These are phyloP conservation scores for Macrocybe gigantea DNA, from an alignment of 768 basidiomycete genomes.

Conservation along the genomic window DNA sequence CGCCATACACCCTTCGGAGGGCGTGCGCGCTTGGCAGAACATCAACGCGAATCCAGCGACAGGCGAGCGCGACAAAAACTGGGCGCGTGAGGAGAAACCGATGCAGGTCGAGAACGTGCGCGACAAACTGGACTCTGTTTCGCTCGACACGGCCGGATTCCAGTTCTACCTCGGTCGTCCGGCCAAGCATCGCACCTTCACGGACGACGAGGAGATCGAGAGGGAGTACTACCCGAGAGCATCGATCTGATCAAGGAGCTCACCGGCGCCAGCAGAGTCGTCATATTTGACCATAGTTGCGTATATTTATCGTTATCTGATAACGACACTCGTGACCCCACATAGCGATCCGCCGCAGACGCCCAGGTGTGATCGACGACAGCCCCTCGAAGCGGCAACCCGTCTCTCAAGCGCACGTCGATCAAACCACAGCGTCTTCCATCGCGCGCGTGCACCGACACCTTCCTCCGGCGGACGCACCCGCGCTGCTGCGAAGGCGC, in stretches of 20 bases:
- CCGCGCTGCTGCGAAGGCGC: conserved; percentile 35
- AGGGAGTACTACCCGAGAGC: conserved; percentile 56
- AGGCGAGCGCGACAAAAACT: conserved; percentile 16
- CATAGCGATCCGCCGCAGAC: conserved; percentile 41
- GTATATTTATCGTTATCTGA: not conserved
- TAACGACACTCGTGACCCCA: not conserved
- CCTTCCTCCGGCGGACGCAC: conserved; percentile 39
- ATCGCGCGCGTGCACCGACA: conserved; percentile 44
- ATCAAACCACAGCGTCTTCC: conserved; percentile 42
- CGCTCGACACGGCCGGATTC: conserved; percentile 48
- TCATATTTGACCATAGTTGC: conserved; percentile 61
- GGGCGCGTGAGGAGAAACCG: conserved; percentile 11
- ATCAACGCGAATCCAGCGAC: conserved; percentile 17
- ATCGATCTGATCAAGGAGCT: conserved; percentile 47
- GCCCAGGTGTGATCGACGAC: conserved; percentile 30
- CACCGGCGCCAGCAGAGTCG: conserved; percentile 50
- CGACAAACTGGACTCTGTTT: conserved; percentile 36
- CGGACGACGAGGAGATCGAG: conserved; percentile 39
- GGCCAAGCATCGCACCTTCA: conserved; percentile 39
- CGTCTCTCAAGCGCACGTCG: conserved; percentile 41
- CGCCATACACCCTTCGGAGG: conserved; percentile 17
- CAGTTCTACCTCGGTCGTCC: conserved; percentile 21
- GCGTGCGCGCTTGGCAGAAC: conserved; percentile 16
- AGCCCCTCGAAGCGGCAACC: conserved; percentile 37
- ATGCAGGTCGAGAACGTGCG: conserved; percentile 47